Conservation (phyloP, 352 stramenopile genomes). For the Thalassiosira mediterranea region DNA sequence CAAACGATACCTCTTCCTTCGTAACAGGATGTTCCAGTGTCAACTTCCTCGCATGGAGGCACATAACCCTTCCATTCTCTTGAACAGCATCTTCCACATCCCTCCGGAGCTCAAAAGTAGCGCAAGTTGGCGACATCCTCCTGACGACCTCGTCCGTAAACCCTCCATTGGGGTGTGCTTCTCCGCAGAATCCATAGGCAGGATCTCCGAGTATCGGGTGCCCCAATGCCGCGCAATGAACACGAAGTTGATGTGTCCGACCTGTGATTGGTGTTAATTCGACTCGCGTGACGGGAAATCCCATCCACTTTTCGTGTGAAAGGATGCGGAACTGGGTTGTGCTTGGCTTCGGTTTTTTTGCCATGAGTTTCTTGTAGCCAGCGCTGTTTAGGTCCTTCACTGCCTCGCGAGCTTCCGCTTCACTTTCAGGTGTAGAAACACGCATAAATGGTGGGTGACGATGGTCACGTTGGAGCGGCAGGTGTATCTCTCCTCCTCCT, state of each 20-base stretch:
- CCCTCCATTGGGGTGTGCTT: conserved; percentile 46
- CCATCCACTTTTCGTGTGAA: conserved; percentile 47
- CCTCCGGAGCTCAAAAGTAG: conserved; percentile 33
- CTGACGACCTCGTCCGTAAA: conserved; percentile 38
- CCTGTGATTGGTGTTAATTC: conserved; percentile 68
- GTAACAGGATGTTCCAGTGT: conserved; percentile 64
- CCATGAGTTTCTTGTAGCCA: conserved; percentile 67
- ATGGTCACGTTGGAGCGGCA: conserved; percentile 75
- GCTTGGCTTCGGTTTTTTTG: conserved; percentile 64
- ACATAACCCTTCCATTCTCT: conserved; percentile 65
- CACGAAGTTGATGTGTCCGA: conserved; percentile 76
- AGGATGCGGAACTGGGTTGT: conserved; percentile 60
- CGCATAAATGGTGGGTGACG: conserved; percentile 78
- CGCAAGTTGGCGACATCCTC: conserved; percentile 40
- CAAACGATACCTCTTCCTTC: conserved; percentile 61
- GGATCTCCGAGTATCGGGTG: conserved; percentile 79
- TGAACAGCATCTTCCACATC: conserved; percentile 34
- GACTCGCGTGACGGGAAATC: conserved; percentile 59
- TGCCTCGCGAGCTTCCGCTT: conserved; percentile 30
- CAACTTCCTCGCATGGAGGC: conserved; percentile 72
- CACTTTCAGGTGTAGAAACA: conserved; percentile 52
- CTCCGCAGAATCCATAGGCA: conserved; percentile 66
- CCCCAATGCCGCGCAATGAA: conserved; percentile 72
- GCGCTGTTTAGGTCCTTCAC: conserved; percentile 55
- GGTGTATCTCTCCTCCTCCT: conserved; percentile 65